Evolutionary conservation across 1,284 basidiomycete genomes (phyloP), one percentile per base, ranked within the genome.

Genomic region (Takashimella koratensis): DNA sequence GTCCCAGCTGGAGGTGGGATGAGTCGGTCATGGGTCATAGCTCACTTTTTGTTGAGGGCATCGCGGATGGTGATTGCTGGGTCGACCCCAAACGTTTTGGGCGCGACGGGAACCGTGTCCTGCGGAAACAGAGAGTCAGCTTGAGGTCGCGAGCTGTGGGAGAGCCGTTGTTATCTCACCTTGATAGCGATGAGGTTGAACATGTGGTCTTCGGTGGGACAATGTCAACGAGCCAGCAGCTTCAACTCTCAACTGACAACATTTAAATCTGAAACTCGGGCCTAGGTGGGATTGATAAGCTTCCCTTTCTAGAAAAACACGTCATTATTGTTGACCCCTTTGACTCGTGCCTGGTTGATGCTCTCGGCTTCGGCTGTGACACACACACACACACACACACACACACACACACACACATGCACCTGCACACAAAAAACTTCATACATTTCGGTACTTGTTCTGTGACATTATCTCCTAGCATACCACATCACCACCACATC

Each of bases 61-160:
- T 76, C 71, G 56, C 65, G 61, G 52, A 77, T 73, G 6, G 71
- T 71, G 13, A 65, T 58, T 13, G 70, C 63, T 12, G 69, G 62
- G 30, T 70, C 59, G 23, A 75, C 56, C 19, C 60, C 67, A 52
- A 77, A 77, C 10, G 71, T 66, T 47, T 69, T 71, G 2, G 76
- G 73, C 13, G 68, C 64, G 47, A 77, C 67, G 10, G 76, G 69
- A 5, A 77, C 68, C 10, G 75, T 76, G 55, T 77, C 76, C 76
- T 76, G 52, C 10, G 30, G 30, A 36, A 36, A 36, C 30, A 36
- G 30, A 36, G 27, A 6, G n/a, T 41, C 8, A 8, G 30, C 16
- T 36, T 36, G 30, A 36, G 30, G 30, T 36, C 10, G 30, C 30
- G 23, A 47, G 20, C 26, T 45, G 20, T 12, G 20, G n/a, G 30